Evolutionary conservation across 768 basidiomycete species (phyloP).

Genomic region (Suillus luteus): DNA sequence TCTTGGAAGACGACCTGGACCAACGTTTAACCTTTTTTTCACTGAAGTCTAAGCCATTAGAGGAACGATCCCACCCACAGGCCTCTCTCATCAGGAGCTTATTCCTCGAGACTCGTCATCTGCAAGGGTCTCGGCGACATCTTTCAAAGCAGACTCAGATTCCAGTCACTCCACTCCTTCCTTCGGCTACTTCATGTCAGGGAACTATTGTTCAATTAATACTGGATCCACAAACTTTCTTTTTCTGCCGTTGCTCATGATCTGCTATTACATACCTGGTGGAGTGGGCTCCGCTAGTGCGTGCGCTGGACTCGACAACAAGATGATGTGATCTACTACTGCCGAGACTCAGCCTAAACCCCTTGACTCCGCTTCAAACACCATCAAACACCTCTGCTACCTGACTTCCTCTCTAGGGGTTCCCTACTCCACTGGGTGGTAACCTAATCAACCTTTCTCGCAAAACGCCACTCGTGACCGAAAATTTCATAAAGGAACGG

Average conservation of each 20-base stretch:
- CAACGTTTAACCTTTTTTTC: neutral
- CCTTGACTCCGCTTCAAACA: too few species aligned
- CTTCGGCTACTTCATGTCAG: neutral
- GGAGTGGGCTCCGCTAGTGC: too few species aligned
- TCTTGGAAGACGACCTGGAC: neutral
- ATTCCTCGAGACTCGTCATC: neutral
- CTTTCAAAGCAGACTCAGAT: neutral
- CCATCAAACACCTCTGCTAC: too few species aligned
- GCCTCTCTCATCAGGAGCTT: neutral
- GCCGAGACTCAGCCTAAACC: too few species aligned
- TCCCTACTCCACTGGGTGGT: neutral
- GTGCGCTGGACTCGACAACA: too few species aligned
- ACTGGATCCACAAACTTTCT: neutral
- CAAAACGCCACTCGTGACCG: neutral
- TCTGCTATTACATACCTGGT: neutral
- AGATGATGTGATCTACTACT: too few species aligned
- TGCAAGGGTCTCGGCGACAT: neutral
- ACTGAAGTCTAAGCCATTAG: neutral
- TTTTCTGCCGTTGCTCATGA: neutral
- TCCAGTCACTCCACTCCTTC: neutral
- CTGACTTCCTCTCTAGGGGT: too few species aligned
- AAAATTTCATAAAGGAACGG: neutral
- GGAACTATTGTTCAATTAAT: neutral
- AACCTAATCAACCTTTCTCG: neutral
- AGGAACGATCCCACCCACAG: neutral